Evolutionary conservation across 2,329 filamentous ascomycete species (phyloP).

Genomic region (Alternaria brassicae): DNA sequence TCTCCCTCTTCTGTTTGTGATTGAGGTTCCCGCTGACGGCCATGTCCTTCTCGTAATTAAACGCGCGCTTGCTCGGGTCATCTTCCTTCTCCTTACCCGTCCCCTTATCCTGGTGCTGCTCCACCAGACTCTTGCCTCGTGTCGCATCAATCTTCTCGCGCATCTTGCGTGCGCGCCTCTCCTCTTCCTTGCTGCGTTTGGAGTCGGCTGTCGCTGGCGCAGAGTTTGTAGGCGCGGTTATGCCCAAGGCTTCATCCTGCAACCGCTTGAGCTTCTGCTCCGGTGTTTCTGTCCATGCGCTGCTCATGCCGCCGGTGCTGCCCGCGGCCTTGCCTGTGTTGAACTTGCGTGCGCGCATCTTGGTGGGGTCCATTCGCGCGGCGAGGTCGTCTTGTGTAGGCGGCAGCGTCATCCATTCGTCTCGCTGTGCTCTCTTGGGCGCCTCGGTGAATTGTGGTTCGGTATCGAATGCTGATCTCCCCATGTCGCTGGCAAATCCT

Average conservation of each 20-base stretch:
- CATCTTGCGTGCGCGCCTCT: constrained; percentile 59
- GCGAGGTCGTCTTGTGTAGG: constrained; percentile 59
- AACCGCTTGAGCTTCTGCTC: constrained; percentile 84
- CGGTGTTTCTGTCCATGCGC: constrained; percentile 88
- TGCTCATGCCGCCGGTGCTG: constrained; percentile 59
- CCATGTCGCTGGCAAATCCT: constrained; percentile 19
- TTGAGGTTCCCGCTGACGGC: constrained; percentile 75
- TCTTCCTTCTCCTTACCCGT: constrained; percentile 73
- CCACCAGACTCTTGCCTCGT: constrained; percentile 55
- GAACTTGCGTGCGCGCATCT: constrained; percentile 82
- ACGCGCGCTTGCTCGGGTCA: constrained; percentile 86
- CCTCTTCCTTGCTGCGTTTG: constrained; percentile 50
- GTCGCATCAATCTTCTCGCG: constrained; percentile 62
- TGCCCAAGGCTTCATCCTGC: constrained; percentile 81
- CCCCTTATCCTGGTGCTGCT: constrained; percentile 55
- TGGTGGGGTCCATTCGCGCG: constrained; percentile 79
- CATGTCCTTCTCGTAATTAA: constrained; percentile 96
- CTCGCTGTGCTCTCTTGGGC: constrained; percentile 66
- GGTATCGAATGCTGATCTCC: constrained; percentile 42
- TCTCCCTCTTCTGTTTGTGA: constrained; percentile 74
- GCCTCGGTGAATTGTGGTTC: constrained; percentile 40
- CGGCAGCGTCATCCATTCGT: constrained; percentile 68
- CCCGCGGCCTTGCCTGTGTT: constrained; percentile 70
- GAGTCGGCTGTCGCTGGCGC: constrained; percentile 37
- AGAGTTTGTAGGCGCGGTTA: constrained; percentile 56